Evolutionary conservation across 768 basidiomycete species (phyloP).

Genomic region (Kwoniella bestiolae): DNA sequence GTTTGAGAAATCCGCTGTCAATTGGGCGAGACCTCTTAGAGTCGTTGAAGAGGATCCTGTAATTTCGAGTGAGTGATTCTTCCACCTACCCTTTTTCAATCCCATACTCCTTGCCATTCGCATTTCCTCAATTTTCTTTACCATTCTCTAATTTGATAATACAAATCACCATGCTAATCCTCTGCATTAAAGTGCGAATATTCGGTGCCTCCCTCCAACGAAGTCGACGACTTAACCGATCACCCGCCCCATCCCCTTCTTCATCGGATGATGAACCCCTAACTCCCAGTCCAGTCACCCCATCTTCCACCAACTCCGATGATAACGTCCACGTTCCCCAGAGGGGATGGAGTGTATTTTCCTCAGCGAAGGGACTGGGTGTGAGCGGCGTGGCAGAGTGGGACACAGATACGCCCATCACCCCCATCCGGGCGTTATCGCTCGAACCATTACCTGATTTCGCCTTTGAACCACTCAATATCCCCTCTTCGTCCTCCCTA

Average conservation of each 20-base stretch:
- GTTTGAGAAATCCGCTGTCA: conserved; percentile 19
- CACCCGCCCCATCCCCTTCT: conserved; percentile 22
- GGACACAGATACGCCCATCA: conserved; percentile 22
- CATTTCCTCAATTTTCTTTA: not conserved
- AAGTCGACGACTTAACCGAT: conserved; percentile 29
- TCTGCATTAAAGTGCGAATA: conserved; percentile 31
- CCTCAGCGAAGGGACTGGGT: conserved; percentile 24
- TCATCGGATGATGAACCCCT: conserved; percentile 39
- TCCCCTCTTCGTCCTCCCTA: not conserved
- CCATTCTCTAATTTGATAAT: not conserved
- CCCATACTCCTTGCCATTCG: no score
- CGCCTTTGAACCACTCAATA: conserved; percentile 1
- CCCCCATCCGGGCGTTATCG: conserved; percentile 3
- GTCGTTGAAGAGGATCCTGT: conserved; percentile 9
- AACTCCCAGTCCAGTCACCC: conserved; percentile 31
- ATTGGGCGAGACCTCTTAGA: conserved; percentile 36
- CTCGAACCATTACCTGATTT: conserved; percentile 12
- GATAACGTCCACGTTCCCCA: conserved; percentile 8
- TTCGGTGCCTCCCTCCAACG: conserved; percentile 39
- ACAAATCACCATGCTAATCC: not conserved
- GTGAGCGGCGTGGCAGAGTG: conserved; percentile 31
- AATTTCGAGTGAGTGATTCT: conserved; percentile 7
- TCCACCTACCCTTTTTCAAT: not conserved
- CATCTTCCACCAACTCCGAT: conserved; percentile 3
- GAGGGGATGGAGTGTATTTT: conserved; percentile 25